Percentiles rank a stretch among this genome's conserved stretches.
Evolutionary conservation across 176 grass and related monocot species (phyloP).

Genomic region (Zea luxurians): DNA sequence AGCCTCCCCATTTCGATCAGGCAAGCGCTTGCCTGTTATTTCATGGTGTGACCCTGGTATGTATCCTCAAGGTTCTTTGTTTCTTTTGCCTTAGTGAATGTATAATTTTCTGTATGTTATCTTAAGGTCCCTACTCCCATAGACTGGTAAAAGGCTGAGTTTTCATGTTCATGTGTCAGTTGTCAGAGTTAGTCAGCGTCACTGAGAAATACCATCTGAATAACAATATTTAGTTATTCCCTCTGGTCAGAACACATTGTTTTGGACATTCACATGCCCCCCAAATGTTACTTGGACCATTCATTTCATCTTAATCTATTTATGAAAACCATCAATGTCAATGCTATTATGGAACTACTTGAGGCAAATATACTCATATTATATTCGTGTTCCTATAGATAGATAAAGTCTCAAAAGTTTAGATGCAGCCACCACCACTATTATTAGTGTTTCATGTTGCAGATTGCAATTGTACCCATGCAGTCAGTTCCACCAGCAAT

Average conservation of each 20-base stretch:
- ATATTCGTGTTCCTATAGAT: background rate
- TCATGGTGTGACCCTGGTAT: conserved; percentile 89
- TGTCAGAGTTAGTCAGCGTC: background rate
- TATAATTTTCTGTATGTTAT: conserved; percentile 1
- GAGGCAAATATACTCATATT: background rate
- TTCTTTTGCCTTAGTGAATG: background rate
- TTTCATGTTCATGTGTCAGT: background rate
- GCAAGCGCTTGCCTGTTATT: conserved; percentile 86
- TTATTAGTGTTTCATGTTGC: conserved; percentile 16
- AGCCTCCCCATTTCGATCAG: conserved; percentile 82
- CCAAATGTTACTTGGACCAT: background rate
- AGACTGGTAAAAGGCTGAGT: background rate
- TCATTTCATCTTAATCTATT: background rate
- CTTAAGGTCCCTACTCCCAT: background rate
- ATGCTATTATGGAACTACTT: background rate
- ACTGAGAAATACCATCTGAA: background rate
- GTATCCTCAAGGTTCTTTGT: background rate
- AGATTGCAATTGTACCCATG: conserved; percentile 4
- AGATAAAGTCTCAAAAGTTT: background rate
- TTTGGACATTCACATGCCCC: background rate
- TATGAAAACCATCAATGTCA: background rate
- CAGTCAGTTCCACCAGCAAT: conserved; percentile 22
- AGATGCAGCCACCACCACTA: background rate
- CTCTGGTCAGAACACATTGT: background rate
- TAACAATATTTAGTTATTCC: background rate